These are phyloP conservation scores for Agastache rugosa DNA, from an alignment of 257 asterid genomes.

Conservation along the genomic window DNA sequence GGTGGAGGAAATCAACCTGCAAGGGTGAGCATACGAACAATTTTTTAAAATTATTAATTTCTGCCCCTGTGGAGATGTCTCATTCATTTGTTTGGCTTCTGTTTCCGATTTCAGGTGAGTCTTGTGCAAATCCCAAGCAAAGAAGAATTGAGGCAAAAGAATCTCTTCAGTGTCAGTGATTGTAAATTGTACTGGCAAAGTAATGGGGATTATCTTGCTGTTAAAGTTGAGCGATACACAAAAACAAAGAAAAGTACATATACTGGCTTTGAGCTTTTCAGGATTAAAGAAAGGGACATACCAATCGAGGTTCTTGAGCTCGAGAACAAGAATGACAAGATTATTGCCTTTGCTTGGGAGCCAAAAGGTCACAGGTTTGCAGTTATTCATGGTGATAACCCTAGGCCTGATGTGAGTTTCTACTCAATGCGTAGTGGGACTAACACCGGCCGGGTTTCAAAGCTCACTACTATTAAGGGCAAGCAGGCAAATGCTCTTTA, in stretches of 20 bases:
- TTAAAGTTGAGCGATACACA: constrained; percentile 90
- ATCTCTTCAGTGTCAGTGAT: constrained; percentile 91
- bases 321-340: constrained; percentile 90
- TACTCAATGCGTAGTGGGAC: constrained; percentile 85
- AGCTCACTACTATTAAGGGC: constrained; percentile 84
- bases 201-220: constrained; percentile 96
- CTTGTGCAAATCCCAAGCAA: constrained; percentile 92
- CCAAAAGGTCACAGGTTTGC: constrained; percentile 98
- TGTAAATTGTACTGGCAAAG: constrained; percentile 99
- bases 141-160: constrained; percentile 92
- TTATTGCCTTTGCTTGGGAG: constrained; percentile 98
- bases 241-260: constrained; percentile 93
- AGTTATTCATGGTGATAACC: constrained; percentile 92
- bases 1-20: constrained; percentile 99
- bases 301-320: constrained; percentile 98
- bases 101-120: constrained; percentile 60
- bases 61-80: constrained; percentile 10
- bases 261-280: constrained; percentile 93
- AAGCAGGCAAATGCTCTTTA: constrained; percentile 92
- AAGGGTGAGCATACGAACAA: constrained; percentile 55
- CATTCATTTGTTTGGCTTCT: neutral
- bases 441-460: constrained; percentile 74
- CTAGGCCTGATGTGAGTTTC: constrained; percentile 94
- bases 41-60: neutral
- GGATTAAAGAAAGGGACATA: constrained; percentile 92